phyloP scores from a whole-genome alignment of 2,329 filamentous ascomycete genomes.

The Elsinoe fawcettii region DNA sequence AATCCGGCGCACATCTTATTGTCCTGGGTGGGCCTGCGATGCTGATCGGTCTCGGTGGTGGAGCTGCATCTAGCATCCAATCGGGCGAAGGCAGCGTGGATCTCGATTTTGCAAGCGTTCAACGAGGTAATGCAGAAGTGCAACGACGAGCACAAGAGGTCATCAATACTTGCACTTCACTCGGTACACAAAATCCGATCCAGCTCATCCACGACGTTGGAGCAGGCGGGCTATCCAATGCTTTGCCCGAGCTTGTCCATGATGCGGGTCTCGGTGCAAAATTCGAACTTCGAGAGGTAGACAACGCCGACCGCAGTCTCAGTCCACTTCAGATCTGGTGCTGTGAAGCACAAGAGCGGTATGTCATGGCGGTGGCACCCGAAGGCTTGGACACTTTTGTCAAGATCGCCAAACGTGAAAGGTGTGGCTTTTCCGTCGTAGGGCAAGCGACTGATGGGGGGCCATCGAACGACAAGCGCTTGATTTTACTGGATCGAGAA shows the following conservation, averaged over 20 bases:
- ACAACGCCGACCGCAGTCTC: conserved; percentile 84
- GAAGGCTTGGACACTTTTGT: conserved; percentile 67
- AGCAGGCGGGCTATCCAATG: conserved; percentile 78
- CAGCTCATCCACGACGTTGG: conserved; percentile 97
- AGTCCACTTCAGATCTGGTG: conserved; percentile 97
- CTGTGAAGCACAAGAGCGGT: conserved; percentile 92
- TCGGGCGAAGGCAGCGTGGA: conserved; percentile 85
- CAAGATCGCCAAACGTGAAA: conserved; percentile 67
- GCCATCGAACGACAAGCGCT: conserved; percentile 58
- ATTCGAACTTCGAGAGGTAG: conserved; percentile 90
- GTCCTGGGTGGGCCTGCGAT: conserved; percentile 94
- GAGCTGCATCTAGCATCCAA: conserved; percentile 84
- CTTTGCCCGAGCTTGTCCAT: conserved; percentile 80
- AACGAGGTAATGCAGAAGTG: conserved; percentile 94
- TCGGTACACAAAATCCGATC: conserved; percentile 81
- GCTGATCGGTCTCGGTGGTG: conserved; percentile 93
- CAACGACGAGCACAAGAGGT: conserved; percentile 95
- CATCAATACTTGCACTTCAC: conserved; percentile 83
- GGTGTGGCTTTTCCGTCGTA: conserved; percentile 87
- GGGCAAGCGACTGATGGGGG: conserved; percentile 60
- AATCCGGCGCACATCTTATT: conserved; percentile 80
- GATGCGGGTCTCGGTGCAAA: conserved; percentile 85
- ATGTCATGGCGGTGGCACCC: conserved; percentile 80
- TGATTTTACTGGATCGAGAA: conserved; percentile 76
- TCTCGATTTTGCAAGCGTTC: conserved; percentile 93